phyloP scores from a whole-genome alignment of 352 stramenopile genomes.

The Globisporangium canariense region DNA sequence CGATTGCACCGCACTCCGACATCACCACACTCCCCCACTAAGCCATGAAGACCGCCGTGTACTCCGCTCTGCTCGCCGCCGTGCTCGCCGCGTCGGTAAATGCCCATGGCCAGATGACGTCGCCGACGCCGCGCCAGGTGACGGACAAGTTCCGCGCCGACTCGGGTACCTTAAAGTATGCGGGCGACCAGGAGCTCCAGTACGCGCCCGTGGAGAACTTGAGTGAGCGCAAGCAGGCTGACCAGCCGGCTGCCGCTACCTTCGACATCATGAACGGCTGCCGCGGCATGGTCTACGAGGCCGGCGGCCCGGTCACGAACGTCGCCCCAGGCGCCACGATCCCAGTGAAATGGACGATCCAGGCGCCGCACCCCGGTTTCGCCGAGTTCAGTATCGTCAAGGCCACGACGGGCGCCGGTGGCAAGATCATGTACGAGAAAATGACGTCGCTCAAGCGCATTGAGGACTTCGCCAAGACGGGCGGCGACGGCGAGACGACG shows the following conservation, averaged over 20 bases:
- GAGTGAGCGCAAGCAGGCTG: slow-evolving; percentile 40
- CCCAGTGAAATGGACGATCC: slow-evolving; percentile 44
- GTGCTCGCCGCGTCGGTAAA: slow-evolving; percentile 4
- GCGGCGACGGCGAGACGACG: slow-evolving; percentile 24
- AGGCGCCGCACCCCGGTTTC: slow-evolving; percentile 54
- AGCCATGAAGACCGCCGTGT: not conserved
- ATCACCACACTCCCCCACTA: too few species aligned
- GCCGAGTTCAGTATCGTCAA: slow-evolving; percentile 55
- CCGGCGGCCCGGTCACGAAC: slow-evolving; percentile 33
- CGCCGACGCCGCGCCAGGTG: slow-evolving; percentile 18
- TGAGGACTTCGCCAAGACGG: slow-evolving; percentile 39
- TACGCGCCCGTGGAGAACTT: slow-evolving; percentile 52
- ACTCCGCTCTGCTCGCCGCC: not conserved
- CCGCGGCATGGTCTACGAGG: slow-evolving; percentile 44
- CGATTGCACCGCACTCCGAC: not conserved
- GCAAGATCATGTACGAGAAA: slow-evolving; percentile 22
- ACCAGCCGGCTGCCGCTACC: slow-evolving; percentile 31
- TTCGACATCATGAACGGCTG: slow-evolving; percentile 31
- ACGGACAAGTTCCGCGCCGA: slow-evolving; percentile 35
- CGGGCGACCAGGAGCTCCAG: slow-evolving; percentile 42
- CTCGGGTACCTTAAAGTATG: slow-evolving; percentile 30
- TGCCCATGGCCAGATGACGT: slow-evolving; percentile 23
- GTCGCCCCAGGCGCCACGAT: slow-evolving; percentile 37
- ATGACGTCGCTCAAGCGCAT: slow-evolving; percentile 28
- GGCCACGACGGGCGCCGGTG: slow-evolving; percentile 33